Base-by-base conservation (phyloP, 2,329 filamentous ascomycete species). In the Boeremia exigua region DNA sequence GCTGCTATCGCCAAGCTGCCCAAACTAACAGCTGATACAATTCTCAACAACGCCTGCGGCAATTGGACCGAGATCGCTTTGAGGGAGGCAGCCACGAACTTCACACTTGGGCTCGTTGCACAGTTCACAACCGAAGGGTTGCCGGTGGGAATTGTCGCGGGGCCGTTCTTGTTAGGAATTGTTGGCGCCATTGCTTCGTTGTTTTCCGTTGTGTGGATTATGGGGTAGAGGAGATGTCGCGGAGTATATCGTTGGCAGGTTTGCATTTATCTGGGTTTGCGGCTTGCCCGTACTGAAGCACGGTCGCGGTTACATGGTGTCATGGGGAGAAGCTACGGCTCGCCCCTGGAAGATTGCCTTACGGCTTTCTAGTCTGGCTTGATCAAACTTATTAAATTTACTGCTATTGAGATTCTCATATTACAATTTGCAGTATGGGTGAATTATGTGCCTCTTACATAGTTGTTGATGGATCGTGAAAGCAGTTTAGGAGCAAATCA, bases 61-160 rank as follows among this genome's bases (percentile, higher is more conserved):
- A 82, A 82, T 68, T 66, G 79, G 59, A 79, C 77, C 9, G 67
- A 72, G 42, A 62, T 80, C 42, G 79, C 80, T n/a, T 33, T 80
- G n/a, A 64, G 65, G 23, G 78, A 77, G 58, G 79, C 79, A 3
- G 78, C 67, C 42, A 64, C 54, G 42, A 82, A 82, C 66, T 78
- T 81, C 60, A 80, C 79, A 3, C 58, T 65, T 30, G 77, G 78
- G 28, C 75, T 74, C 37, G 77, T 82, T 30, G 67, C 62, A 12
- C 70, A 71, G 48, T 75, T 70, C 36, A 65, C 63, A 5, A 70
- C 69, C 1, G 67, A 65, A 39, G 67, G 63, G 6, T 39, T 72
- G 23, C 70, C 70, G 1, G 65, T 70, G n/a, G 70, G 70, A 1
- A 71, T 70, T 42, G 54, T 61, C 19, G 63, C 65, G 27, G 68